A percentile compares a stretch with the other conserved stretches of the same genome.
Conservation (phyloP, 2,329 filamentous ascomycete genomes). For the Nemania sp. region DNA sequence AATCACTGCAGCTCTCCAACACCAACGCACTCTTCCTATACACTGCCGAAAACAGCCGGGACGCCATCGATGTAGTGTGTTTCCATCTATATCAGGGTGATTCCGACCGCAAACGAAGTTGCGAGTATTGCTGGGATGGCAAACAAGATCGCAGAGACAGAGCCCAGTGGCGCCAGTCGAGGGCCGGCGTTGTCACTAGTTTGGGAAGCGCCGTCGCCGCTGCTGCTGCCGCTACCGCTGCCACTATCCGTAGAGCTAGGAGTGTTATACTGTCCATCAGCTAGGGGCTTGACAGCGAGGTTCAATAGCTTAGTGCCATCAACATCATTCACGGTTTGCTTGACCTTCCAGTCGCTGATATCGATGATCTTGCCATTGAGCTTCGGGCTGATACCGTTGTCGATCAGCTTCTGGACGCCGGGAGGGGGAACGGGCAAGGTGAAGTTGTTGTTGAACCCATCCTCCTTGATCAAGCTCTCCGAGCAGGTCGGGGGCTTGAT, state of each 20-base stretch:
- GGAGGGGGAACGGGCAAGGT: conserved; percentile 71
- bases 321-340: conserved; percentile 47
- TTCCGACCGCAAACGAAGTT: conserved; percentile 26
- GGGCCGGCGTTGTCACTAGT: conserved; percentile 24
- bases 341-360: conserved; percentile 66
- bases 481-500: conserved; percentile 65
- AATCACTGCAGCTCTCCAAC: conserved; percentile 27
- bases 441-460: conserved; percentile 78
- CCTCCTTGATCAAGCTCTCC: conserved; percentile 66
- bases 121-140: conserved; percentile 27
- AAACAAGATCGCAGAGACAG: conserved; percentile 17
- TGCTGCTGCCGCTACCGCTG: conserved; percentile 3
- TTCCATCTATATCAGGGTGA: conserved; percentile 23
- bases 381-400: conserved; percentile 71
- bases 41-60: conserved; percentile 22
- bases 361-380: conserved; percentile 70
- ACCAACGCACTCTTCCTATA: conserved; percentile 25
- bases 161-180: conserved; percentile 20
- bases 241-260: conserved; percentile 18
- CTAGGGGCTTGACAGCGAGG: conserved; percentile 50
- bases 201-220: not conserved
- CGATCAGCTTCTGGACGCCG: conserved; percentile 72
- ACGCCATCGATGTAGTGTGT: conserved; percentile 8
- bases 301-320: conserved; percentile 48
- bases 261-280: conserved; percentile 30